Evolutionary conservation across 1,284 basidiomycete species (phyloP).

Genomic region (Takashimella tepidaria): DNA sequence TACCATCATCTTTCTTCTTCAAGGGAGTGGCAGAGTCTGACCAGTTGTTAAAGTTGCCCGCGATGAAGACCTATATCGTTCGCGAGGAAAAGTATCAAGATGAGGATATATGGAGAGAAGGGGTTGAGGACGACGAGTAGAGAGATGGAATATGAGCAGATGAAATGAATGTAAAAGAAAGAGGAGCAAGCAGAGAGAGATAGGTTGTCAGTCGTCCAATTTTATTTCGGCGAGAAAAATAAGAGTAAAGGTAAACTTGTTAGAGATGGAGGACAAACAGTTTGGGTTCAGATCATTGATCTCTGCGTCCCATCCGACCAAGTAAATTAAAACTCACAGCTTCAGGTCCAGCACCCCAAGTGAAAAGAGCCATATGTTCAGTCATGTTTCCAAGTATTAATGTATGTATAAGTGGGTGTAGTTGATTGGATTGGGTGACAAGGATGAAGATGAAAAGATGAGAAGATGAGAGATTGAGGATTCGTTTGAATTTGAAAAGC

Average conservation of each 20-base stretch:
- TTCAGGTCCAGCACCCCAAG: conserved; percentile 42
- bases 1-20: conserved; percentile 36
- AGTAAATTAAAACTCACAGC: no score
- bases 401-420: background rate
- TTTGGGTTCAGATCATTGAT: no score
- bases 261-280: background rate
- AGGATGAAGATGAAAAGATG: conserved; percentile 15
- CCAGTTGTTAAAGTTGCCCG: conserved; percentile 48
- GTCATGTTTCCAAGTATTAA: conserved; percentile 13
- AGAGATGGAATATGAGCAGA: background rate
- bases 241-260: background rate
- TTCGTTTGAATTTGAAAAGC: no score
- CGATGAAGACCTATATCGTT: conserved; percentile 38
- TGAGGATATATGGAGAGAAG: background rate
- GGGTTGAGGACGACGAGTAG: background rate
- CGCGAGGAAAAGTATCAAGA: background rate
- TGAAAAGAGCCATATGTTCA: conserved; percentile 38
- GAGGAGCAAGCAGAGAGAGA: background rate
- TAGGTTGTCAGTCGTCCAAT: background rate
- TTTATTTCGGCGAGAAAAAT: background rate
- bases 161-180: background rate
- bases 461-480: conserved; percentile 1
- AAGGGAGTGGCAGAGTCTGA: conserved; percentile 39
- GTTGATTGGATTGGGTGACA: conserved; percentile 1
- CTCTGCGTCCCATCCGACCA: no score